Evolutionary conservation across 495 filamentous ascomycete genomes (phyloP).

Genomic region (Xeromyces bisporus): DNA sequence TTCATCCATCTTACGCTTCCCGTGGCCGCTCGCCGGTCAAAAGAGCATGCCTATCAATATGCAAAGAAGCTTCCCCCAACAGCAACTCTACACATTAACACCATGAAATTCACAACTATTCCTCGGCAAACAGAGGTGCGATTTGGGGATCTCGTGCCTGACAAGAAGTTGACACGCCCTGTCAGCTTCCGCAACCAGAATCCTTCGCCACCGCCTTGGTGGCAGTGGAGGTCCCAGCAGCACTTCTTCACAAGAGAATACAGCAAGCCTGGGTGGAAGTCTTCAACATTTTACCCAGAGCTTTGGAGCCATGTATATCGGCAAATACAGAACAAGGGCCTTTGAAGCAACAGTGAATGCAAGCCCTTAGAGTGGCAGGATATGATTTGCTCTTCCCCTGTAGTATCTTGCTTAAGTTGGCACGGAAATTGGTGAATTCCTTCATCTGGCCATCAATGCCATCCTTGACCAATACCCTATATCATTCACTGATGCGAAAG

Average conservation of each 20-base stretch:
- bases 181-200: slow-evolving; percentile 24
- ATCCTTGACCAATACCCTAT: too few species aligned
- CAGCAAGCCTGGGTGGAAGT: slow-evolving; percentile 18
- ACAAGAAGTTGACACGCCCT: slow-evolving; percentile 16
- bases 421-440: not conserved
- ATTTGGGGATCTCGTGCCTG: slow-evolving; percentile 20
- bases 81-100: slow-evolving; percentile 50
- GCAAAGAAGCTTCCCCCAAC: slow-evolving; percentile 41
- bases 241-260: slow-evolving; percentile 21
- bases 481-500: too few species aligned
- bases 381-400: not conserved
- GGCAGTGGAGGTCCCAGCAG: slow-evolving; percentile 10
- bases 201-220: slow-evolving; percentile 18
- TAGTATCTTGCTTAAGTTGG: not conserved
- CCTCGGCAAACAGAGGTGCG: slow-evolving; percentile 23
- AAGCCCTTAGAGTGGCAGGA: not conserved
- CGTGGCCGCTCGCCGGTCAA: slow-evolving; percentile 47
- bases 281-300: slow-evolving; percentile 26
- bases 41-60: slow-evolving; percentile 49
- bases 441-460: too few species aligned
- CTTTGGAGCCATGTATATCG: slow-evolving; percentile 24
- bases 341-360: not conserved
- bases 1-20: slow-evolving; percentile 55
- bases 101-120: slow-evolving; percentile 42
- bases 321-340: slow-evolving; percentile 15